These are phyloP conservation scores for Clavaria fumosa DNA, from an alignment of 768 basidiomycete genomes.

Conservation along the genomic window DNA sequence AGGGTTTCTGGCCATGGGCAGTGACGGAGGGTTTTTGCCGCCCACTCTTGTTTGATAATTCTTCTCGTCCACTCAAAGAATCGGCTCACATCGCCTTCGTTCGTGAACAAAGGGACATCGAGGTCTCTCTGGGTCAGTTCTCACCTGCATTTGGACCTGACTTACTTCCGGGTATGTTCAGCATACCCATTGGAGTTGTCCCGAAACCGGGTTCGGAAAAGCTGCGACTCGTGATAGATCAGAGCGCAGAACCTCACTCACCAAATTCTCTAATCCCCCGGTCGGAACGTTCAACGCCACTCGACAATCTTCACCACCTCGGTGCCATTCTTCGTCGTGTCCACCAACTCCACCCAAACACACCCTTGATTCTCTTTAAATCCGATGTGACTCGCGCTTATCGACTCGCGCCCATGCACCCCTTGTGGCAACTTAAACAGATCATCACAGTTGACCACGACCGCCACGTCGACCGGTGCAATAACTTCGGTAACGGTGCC, in stretches of 20 bases:
- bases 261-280: constrained; percentile 22
- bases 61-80: constrained; percentile 9
- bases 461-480: constrained; percentile 12
- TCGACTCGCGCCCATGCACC: constrained; percentile 20
- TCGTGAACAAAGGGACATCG: constrained; percentile 14
- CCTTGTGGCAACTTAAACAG: constrained; percentile 27
- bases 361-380: constrained; percentile 19
- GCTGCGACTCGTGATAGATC: constrained; percentile 24
- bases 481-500: constrained; percentile 14
- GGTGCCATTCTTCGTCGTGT: constrained; percentile 8
- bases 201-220: constrained; percentile 22
- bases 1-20: constrained; percentile 33
- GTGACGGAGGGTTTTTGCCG: constrained; percentile 12
- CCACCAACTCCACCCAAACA: not conserved
- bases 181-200: constrained; percentile 23
- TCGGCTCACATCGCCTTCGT: constrained; percentile 15
- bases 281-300: constrained; percentile 13
- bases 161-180: constrained; percentile 29
- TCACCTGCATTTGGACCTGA: constrained; percentile 20
- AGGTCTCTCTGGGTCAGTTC: constrained; percentile 14
- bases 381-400: constrained; percentile 25
- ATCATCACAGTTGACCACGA: constrained; percentile 15
- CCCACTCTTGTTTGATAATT: constrained; percentile 15
- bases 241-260: constrained; percentile 19
- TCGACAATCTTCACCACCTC: constrained; percentile 16